phyloP scores from a whole-genome alignment of 352 stramenopile species.

The Phytophthora kernoviae region DNA sequence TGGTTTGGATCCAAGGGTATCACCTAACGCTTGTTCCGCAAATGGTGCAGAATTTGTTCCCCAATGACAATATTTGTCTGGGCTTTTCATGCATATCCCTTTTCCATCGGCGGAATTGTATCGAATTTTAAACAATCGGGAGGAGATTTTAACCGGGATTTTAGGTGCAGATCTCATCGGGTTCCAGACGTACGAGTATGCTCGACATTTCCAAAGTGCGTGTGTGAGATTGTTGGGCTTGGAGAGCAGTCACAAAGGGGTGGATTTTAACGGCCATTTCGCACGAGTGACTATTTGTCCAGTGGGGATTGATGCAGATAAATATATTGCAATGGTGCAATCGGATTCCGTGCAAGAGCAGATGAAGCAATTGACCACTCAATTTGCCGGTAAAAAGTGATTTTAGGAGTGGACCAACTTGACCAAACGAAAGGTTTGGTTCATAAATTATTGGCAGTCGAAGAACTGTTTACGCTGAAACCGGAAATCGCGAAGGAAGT shows the following conservation, averaged over 20 bases:
- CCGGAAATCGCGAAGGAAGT: constrained; percentile 93
- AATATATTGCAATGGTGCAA: constrained; percentile 70
- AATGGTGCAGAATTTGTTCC: constrained; percentile 89
- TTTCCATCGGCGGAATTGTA: constrained; percentile 91
- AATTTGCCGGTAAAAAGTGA: constrained; percentile 87
- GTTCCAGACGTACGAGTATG: constrained; percentile 93
- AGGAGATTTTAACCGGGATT: constrained; percentile 88
- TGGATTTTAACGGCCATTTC: constrained; percentile 91
- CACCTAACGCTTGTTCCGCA: constrained; percentile 89
- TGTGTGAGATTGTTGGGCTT: constrained; percentile 86
- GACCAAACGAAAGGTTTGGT: constrained; percentile 91
- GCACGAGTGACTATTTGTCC: constrained; percentile 87
- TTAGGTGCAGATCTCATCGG: constrained; percentile 88
- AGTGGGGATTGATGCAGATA: constrained; percentile 86
- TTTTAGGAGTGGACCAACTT: constrained; percentile 84
- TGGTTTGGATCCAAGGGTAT: constrained; percentile 92
- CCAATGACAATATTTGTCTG: constrained; percentile 90
- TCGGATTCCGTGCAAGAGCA: constrained; percentile 71
- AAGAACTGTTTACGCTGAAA: constrained; percentile 86
- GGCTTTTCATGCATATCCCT: constrained; percentile 92
- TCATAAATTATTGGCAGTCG: constrained; percentile 91
- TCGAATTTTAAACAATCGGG: constrained; percentile 88
- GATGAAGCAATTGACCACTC: constrained; percentile 54
- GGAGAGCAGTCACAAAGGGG: constrained; percentile 87
- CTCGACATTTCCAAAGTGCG: constrained; percentile 88